Evolutionary conservation across 2,329 filamentous ascomycete species (phyloP).

Genomic region (Zalaria sp.): DNA sequence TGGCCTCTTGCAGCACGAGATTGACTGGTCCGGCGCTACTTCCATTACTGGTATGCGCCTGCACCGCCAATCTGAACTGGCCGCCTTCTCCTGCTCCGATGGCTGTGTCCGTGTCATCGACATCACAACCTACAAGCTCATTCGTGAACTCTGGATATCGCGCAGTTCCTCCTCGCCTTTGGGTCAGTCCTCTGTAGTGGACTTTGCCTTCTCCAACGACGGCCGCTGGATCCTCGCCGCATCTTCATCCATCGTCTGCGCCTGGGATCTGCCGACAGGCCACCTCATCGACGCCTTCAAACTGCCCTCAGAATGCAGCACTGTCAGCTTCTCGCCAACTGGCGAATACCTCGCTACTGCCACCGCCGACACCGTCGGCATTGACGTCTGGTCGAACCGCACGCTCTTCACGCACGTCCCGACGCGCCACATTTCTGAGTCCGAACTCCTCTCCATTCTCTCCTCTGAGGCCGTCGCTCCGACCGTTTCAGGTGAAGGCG

Average conservation of each 20-base stretch:
- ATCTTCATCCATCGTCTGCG: constrained; percentile 63
- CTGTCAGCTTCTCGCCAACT: constrained; percentile 74
- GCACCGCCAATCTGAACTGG: constrained; percentile 67
- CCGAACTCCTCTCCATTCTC: constrained; percentile 50
- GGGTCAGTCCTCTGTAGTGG: constrained; percentile 13
- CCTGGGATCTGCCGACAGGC: constrained; percentile 93
- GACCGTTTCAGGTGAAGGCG: constrained; percentile 70
- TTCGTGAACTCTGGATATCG: constrained; percentile 85
- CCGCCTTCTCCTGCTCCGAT: constrained; percentile 83
- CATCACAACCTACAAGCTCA: constrained; percentile 75
- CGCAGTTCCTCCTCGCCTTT: constrained; percentile 12
- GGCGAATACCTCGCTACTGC: constrained; percentile 92
- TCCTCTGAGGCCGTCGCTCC: constrained; percentile 27
- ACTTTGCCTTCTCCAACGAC: constrained; percentile 65
- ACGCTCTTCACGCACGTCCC: constrained; percentile 80
- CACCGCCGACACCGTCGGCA: constrained; percentile 65
- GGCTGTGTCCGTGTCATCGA: constrained; percentile 79
- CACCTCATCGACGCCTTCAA: constrained; percentile 89
- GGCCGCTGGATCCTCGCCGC: constrained; percentile 88
- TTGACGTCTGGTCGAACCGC: constrained; percentile 94
- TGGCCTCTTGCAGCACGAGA: constrained; percentile 62
- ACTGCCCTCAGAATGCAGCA: constrained; percentile 63
- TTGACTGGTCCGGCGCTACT: constrained; percentile 70
- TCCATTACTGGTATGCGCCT: constrained; percentile 66
- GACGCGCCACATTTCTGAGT: constrained; percentile 69